These are phyloP conservation scores for Epithemia pelagica DNA, from an alignment of 108 stramenopile genomes.

Conservation along the genomic window DNA sequence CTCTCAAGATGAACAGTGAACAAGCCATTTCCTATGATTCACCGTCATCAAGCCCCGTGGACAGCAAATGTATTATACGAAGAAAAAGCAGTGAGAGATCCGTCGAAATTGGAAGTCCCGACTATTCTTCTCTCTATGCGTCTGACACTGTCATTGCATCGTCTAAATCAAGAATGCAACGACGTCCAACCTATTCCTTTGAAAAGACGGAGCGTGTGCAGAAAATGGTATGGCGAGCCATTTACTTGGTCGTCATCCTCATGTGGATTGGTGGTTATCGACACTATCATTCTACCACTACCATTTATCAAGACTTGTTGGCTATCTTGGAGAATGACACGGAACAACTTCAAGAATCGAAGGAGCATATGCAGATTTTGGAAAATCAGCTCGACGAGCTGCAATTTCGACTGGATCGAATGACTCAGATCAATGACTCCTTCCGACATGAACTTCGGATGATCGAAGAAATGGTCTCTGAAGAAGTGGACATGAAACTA, in stretches of 20 bases:
- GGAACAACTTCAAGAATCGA: constrained; percentile 7
- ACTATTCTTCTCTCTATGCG: neutral
- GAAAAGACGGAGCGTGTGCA: neutral
- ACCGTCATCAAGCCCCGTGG: no score
- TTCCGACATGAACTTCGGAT: constrained; percentile 27
- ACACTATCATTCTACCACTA: neutral
- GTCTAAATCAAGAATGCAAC: neutral
- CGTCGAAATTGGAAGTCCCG: neutral
- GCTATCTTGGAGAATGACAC: constrained; percentile 3
- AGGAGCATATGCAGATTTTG: constrained; percentile 1
- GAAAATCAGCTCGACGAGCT: neutral
- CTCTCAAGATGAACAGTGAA: no score
- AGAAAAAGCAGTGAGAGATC: neutral
- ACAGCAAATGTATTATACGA: neutral
- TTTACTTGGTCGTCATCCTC: neutral
- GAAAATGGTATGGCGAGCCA: neutral
- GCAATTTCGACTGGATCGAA: neutral
- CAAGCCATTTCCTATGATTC: no score
- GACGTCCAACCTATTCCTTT: neutral
- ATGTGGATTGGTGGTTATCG: neutral
- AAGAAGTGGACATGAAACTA: neutral
- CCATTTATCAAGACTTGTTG: constrained; percentile 18
- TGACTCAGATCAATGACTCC: constrained; percentile 10
- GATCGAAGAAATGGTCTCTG: constrained; percentile 24
- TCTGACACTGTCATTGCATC: neutral